Conservation (phyloP, 2,329 filamentous ascomycete genomes). For the Colletotrichum brevisporum region DNA sequence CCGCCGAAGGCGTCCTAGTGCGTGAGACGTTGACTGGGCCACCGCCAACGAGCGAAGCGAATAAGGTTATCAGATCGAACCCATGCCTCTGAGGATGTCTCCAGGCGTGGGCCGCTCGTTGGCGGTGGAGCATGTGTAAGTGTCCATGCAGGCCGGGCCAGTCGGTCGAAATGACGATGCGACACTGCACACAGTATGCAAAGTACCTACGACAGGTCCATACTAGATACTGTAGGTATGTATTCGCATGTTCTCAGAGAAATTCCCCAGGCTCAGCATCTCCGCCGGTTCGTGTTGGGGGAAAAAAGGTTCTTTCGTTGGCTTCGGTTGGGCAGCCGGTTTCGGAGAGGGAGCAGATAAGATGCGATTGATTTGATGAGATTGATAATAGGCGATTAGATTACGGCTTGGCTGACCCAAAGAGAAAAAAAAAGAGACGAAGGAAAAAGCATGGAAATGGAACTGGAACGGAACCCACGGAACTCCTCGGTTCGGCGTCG, state of each 20-base stretch:
- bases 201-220: constrained; percentile 3
- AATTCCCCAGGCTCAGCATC: not conserved
- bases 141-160: constrained; percentile 1
- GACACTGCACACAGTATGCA: constrained; percentile 9
- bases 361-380: constrained; percentile 42
- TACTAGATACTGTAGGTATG: constrained; percentile 1
- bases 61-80: constrained; percentile 39
- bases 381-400: constrained; percentile 39
- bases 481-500: constrained; percentile 36
- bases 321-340: constrained; percentile 18
- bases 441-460: too few relatives aligned
- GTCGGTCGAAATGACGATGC: constrained; percentile 33
- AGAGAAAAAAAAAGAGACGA: not conserved
- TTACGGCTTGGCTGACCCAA: constrained; percentile 9
- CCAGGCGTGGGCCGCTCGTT: constrained; percentile 7
- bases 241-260: too few relatives aligned
- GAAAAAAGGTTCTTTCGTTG: not conserved
- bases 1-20: too few relatives aligned
- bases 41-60: constrained; percentile 13
- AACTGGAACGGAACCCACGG: constrained; percentile 1
- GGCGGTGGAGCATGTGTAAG: constrained; percentile 8
- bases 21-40: constrained; percentile 10
- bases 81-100: constrained; percentile 19
- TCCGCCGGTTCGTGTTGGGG: constrained; percentile 9
- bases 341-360: constrained; percentile 38